phyloP scores from a whole-genome alignment of 164 flowering plant species.

The Liquidambar formosana region DNA sequence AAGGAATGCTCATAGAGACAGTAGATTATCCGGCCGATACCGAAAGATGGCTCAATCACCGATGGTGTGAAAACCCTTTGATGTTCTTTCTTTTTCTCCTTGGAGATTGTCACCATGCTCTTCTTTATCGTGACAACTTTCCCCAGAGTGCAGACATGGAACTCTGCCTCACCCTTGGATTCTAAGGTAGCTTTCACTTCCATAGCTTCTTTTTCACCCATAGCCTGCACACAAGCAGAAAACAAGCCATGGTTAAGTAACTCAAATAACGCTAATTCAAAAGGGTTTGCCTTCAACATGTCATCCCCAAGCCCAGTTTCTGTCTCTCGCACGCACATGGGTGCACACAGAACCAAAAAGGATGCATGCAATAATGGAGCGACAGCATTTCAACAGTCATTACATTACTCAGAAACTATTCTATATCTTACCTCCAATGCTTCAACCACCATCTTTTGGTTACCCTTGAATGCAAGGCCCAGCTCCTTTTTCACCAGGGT shows the following conservation, averaged over 20 bases:
- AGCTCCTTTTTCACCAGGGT: conserved; percentile 76
- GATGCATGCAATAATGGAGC: no score
- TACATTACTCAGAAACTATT: not conserved
- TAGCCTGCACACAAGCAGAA: conserved; percentile 39
- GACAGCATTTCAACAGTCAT: no score
- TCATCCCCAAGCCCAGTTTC: no score
- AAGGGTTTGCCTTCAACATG: no score
- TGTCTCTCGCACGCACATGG: no score
- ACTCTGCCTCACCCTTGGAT: conserved; percentile 56
- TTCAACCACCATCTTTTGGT: conserved; percentile 79
- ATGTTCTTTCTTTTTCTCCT: conserved; percentile 66
- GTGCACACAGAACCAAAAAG: not conserved
- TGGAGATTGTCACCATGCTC: conserved; percentile 64
- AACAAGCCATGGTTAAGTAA: not conserved
- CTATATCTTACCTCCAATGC: conserved; percentile 68
- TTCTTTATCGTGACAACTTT: conserved; percentile 51
- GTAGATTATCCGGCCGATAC: conserved; percentile 95
- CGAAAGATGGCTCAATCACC: conserved; percentile 96
- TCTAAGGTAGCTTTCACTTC: conserved; percentile 68
- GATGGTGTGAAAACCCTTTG: conserved; percentile 95
- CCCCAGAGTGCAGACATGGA: conserved; percentile 62
- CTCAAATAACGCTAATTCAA: not conserved
- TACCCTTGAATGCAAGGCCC: conserved; percentile 84
- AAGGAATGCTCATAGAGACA: conserved; percentile 91
- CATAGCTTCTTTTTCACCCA: conserved; percentile 63